phyloP scores from a whole-genome alignment of 176 grass and related monocot genomes.

The Canna indica region DNA sequence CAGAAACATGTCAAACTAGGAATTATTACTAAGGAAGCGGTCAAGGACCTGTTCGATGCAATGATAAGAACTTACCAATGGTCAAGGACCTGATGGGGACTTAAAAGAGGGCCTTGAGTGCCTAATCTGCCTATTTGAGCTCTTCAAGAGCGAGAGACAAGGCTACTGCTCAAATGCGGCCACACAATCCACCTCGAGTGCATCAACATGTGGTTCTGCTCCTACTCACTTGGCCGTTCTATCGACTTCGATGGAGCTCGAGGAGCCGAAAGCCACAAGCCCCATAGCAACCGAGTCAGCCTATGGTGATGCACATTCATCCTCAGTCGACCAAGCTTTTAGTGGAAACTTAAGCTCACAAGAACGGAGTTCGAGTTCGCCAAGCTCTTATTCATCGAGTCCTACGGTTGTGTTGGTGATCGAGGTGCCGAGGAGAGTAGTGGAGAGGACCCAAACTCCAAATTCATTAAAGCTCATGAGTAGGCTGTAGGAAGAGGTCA shows the following conservation, averaged over 20 bases:
- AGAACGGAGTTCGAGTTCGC: neutral
- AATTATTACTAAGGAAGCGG: too few relatives aligned
- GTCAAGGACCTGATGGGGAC: too few relatives aligned
- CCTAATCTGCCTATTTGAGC: conserved; percentile 3
- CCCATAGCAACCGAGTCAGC: too few relatives aligned
- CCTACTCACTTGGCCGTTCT: conserved; percentile 10
- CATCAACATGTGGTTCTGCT: conserved; percentile 8
- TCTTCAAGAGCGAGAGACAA: neutral
- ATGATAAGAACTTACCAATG: too few relatives aligned
- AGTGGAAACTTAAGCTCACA: neutral
- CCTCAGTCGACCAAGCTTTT: neutral
- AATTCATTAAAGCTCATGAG: neutral
- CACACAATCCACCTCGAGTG: conserved; percentile 9
- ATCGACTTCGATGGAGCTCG: neutral
- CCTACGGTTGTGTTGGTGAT: neutral
- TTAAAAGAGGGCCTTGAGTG: conserved; percentile 2
- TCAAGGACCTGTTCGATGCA: too few relatives aligned
- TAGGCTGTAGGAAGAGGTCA: neutral
- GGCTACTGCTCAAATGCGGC: conserved; percentile 2
- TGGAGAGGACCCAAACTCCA: neutral
- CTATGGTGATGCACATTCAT: too few relatives aligned
- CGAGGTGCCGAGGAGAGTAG: neutral
- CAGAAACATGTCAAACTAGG: too few relatives aligned
- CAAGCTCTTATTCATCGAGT: neutral
- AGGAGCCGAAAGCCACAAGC: neutral